Evolutionary conservation across 1,139 yeast species (phyloP), one percentile per base, ranked within the genome.

Genomic region (Yamadazyma oceani): DNA sequence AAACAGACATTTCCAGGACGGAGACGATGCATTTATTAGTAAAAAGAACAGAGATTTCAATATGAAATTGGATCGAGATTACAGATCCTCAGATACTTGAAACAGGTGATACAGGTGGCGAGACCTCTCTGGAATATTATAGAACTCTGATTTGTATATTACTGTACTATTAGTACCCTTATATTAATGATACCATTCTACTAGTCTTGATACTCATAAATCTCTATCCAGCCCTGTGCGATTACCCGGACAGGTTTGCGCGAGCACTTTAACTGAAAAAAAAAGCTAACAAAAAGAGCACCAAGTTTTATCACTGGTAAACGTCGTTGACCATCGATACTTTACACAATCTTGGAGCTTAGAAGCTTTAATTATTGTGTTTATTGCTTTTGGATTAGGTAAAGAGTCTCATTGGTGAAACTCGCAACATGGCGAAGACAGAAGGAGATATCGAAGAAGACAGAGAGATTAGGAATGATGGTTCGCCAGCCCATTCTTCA

Each of bases 21-120:
- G 62, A 3, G 69, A 59, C 9, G 73, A 67, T 6, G 52, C 60
- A 24, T 66, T 57, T 52, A 78, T 88, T 54, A 87, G 85, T 55
- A 90, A 84, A 42, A 84, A 82, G 59, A 88, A 88, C 67, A 76
- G 75, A 53, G 85, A 83, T 52, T 88, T 87, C 61, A 88, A 87
- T 60, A 77, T 75, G 57, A 85, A 85, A 52, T 64, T 88, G 46
- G 69, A 80, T 39, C 62, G 90, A 33, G 80, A 78, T 45, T 74
- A 75, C 48, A 64, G n/a, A n/a, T n/a, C n/a, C n/a, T n/a, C n/a
- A 21, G 7, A 21, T 21, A 21, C 9, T 21, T 21, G 23, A 21
- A 21, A 10, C 10, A 21, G 10, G 9, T 8, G 23, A 21, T 21
- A 21, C 9, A 21, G 23, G n/a, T n/a, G n/a, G n/a, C n/a, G n/a